A percentile compares a stretch with the other conserved stretches of the same genome.
Conservation (phyloP, 495 filamentous ascomycete genomes). For the Tetracladium setigerum region DNA sequence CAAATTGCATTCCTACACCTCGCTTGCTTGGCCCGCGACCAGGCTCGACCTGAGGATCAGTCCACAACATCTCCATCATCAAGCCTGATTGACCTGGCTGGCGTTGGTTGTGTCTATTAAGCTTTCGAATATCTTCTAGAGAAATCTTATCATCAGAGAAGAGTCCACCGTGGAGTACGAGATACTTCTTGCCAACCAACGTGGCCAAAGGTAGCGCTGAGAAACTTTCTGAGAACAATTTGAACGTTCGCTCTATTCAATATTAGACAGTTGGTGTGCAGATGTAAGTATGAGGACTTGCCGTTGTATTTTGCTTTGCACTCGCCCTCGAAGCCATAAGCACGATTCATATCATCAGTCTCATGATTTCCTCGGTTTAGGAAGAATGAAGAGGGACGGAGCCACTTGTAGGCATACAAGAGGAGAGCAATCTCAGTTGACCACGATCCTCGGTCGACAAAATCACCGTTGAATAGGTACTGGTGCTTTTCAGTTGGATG, state of each 20-base stretch:
- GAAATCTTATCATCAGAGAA: constrained; percentile 96
- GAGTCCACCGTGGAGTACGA: constrained; percentile 90
- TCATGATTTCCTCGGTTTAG: constrained; percentile 98
- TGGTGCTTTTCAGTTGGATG: constrained; percentile 73
- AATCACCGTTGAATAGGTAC: constrained; percentile 99
- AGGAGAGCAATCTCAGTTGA: constrained; percentile 92
- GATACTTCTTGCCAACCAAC: constrained; percentile 82
- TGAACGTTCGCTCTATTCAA: constrained; percentile 65
- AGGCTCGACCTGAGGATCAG: constrained; percentile 79
- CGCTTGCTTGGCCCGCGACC: constrained; percentile 93
- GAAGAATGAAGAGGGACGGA: constrained; percentile 82
- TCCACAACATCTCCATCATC: constrained; percentile 99
- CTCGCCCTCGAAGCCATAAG: constrained; percentile 97
- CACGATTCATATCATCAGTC: constrained; percentile 99
- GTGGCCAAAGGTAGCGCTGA: constrained; percentile 90
- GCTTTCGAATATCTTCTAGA: constrained; percentile 86
- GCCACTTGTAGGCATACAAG: constrained; percentile 95
- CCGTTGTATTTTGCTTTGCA: constrained; percentile 95
- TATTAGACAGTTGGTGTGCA: constrained; percentile 5
- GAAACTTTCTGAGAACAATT: constrained; percentile 97
- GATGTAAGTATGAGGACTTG: background rate
- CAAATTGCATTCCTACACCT: constrained; percentile 93
- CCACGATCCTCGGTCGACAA: constrained; percentile 96
- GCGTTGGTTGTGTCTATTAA: constrained; percentile 84
- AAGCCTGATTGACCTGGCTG: constrained; percentile 93